These are phyloP conservation scores for Penicillium sclerotigenum DNA, from an alignment of 2,329 filamentous ascomycete species.

Conservation along the genomic window DNA sequence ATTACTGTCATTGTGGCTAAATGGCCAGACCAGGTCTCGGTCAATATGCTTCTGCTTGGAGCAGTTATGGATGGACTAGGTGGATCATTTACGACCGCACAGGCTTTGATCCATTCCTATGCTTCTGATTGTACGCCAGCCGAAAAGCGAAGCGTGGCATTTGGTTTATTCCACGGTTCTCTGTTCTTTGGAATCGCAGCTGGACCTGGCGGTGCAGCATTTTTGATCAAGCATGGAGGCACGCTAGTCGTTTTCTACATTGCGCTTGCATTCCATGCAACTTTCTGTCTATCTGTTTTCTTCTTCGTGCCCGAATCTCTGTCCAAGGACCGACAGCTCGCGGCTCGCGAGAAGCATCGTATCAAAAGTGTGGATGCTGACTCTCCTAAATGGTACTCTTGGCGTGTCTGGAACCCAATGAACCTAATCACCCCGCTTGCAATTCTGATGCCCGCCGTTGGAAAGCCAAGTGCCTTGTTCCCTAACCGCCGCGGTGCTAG, in stretches of 20 bases:
- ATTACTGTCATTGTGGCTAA: constrained; percentile 75
- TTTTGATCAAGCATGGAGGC: constrained; percentile 69
- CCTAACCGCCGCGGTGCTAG: constrained; percentile 57
- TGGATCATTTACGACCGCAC: constrained; percentile 83
- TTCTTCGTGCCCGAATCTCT: constrained; percentile 81
- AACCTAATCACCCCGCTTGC: constrained; percentile 76
- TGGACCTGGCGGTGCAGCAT: constrained; percentile 77
- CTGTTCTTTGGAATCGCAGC: constrained; percentile 85
- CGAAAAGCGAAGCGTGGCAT: constrained; percentile 72
- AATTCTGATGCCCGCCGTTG: constrained; percentile 66
- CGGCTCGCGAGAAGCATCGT: constrained; percentile 66
- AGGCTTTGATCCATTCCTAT: constrained; percentile 79
- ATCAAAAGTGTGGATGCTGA: constrained; percentile 38
- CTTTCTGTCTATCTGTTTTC: constrained; percentile 70
- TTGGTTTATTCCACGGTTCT: constrained; percentile 86
- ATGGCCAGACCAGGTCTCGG: constrained; percentile 68
- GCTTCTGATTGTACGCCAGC: constrained; percentile 83
- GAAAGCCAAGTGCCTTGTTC: constrained; percentile 27
- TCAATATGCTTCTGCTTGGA: constrained; percentile 76
- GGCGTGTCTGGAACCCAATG: constrained; percentile 42
- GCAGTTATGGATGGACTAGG: constrained; percentile 76
- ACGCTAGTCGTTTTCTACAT: constrained; percentile 83
- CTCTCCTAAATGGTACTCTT: constrained; percentile 31
- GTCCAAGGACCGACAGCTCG: constrained; percentile 65
- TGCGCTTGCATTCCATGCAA: constrained; percentile 65